Base-by-base conservation (phyloP, 371 early-diverging fungal genomes). In the Apophysomyces trapeziformis region DNA sequence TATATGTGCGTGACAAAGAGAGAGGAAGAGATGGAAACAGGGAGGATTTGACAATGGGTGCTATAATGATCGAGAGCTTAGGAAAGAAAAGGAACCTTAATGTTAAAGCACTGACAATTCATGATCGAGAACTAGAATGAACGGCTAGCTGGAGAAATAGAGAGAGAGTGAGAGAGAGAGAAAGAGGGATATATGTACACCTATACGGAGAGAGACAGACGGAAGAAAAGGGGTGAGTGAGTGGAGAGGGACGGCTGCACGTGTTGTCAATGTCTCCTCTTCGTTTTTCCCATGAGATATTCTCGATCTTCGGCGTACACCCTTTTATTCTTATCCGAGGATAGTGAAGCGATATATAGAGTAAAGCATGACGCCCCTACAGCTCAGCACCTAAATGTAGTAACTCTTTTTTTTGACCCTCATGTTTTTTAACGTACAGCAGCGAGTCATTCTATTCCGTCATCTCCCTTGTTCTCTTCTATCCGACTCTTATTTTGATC, bases 201-300 rank as follows among this genome's bases (percentile, higher is more conserved):
- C 9, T 21, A 50, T 50, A 18, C 9, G 41, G 13, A 41, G 13
- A 41, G 41, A 41, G 41, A 41, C 11, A 11, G 41, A 41, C 21
- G 54, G 54, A 50, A 45, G 16, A 18, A 45, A 18, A 9, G 47
- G 21, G 21, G 54, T n/a, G n/a, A 50, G 54, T 5, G 21, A 9
- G 0, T 26, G 32, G 32, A 26, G 32, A 26, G 32, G 32, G 32
- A 26, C 32, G 32, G n/a, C n/a, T 50, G 21, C 54, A 50, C 54
- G 54, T 50, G 54, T 50, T 50, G 54, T 50, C 54, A 50, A 50
- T 50, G 54, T 21, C 54, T 50, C 54, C 54, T 21, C 54, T 50
- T 50, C 21, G 2, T 1, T 50, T 13, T 50, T 50, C 21, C 54
- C 54, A 50, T 50, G 54, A 50, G 54, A 9, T 50, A 26, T 26